Evolutionary conservation across 495 filamentous ascomycete species (phyloP), one percentile per base, ranked within the genome.

Genomic region (Podospora pseudocomata): DNA sequence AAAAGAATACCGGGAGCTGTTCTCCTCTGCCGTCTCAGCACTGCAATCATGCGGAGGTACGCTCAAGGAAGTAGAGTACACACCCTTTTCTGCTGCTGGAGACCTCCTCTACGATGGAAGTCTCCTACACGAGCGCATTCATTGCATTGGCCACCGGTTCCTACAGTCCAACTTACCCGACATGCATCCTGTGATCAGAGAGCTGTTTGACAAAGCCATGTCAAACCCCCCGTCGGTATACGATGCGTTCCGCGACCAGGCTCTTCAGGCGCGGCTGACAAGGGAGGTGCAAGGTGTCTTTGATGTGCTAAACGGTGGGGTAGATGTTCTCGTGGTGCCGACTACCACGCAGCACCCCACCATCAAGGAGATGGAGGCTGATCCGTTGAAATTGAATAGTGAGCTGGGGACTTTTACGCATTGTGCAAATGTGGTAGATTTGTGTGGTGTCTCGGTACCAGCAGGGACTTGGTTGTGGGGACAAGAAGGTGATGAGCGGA

Each of bases 381-480:
- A 89, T 65, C 88, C 88, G 0, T 74, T 91, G 54, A 67, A 20
- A 20, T 76, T 81, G 65, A 91, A 91, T 69, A 82, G 82, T 2
- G 74, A 80, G 20, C 70, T 89, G 13, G 88, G 88, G 5, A 83
- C 79, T 19, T 90, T 89, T 67, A 87, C 87, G 6, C 87, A 91
- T 74, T 87, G 81, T 62, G 88, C 81, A 4, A 90, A 91, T 69
- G 87, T 90, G 60, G 75, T 90, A 13, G 88, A 91, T 77, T 73
- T 90, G 65, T 89, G 86, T 73, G 88, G 81, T 5, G 76, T 87
- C 23, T 84, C 85, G 49, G 81, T 90, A 26, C 86, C 86, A 34
- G 86, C 87, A 1, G 84, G 85, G 0, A 80, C 72, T 53, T 83
- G 84, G 69, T 53, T 65, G 11, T 39, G 34, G 34, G 34, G 11